phyloP scores from a whole-genome alignment of 192 early-diverging fungal species.

The Gamsiella multidivaricata region DNA sequence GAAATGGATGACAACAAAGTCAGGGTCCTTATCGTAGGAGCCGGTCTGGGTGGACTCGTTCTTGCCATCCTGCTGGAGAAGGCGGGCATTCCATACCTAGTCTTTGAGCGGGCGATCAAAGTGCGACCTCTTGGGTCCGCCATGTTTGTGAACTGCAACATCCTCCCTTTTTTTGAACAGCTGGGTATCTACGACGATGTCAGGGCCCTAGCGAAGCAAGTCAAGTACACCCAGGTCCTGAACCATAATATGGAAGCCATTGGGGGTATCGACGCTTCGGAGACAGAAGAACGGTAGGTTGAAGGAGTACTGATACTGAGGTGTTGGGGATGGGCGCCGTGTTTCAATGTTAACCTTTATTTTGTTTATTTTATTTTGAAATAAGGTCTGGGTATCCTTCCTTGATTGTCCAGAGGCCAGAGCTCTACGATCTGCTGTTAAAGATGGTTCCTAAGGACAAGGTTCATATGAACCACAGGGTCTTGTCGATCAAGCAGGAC shows the following conservation, averaged over 20 bases:
- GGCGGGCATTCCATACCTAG: slow-evolving; percentile 16
- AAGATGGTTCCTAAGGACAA: not conserved
- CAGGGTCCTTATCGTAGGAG: slow-evolving; percentile 42
- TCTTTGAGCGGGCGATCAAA: slow-evolving; percentile 23
- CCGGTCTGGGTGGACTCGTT: slow-evolving; percentile 22
- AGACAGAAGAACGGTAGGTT: not conserved
- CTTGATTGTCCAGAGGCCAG: not conserved
- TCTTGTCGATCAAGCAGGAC: slow-evolving; percentile 2
- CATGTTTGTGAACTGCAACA: not conserved
- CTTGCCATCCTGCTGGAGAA: slow-evolving; percentile 20
- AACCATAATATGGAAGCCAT: not conserved
- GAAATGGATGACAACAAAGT: not conserved
- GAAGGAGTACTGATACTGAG: not conserved
- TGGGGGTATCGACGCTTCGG: not conserved
- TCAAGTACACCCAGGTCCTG: not conserved
- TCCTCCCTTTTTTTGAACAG: slow-evolving; percentile 2
- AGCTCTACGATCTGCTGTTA: not conserved
- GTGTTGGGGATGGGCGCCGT: no score
- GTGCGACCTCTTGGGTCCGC: not conserved
- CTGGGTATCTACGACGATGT: slow-evolving; percentile 9
- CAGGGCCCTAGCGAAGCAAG: not conserved
- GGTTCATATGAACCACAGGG: slow-evolving; percentile 4
- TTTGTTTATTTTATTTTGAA: no score
- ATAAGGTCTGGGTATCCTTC: not conserved
- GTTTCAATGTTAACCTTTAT: no score